Conservation (phyloP, 2,329 filamentous ascomycete genomes). For the Aspergillus sp. region DNA sequence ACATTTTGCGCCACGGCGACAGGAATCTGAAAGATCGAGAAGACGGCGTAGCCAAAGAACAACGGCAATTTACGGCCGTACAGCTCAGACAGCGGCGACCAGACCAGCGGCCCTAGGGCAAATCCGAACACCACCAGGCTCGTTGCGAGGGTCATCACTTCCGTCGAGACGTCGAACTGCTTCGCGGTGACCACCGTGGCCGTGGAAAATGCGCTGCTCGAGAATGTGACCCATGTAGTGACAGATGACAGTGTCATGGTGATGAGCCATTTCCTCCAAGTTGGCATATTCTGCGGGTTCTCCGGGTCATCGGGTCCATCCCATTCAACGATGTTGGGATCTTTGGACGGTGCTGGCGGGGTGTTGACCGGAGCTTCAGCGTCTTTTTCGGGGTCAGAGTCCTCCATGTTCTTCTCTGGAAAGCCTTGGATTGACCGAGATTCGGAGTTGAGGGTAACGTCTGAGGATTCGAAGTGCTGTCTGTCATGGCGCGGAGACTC, state of each 20-base stretch:
- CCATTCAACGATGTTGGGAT: constrained; percentile 33
- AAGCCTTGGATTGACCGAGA: constrained; percentile 7
- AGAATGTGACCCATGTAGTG: constrained; percentile 49
- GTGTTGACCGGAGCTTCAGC: constrained; percentile 7
- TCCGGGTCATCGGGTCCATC: constrained; percentile 33
- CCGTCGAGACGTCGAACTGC: constrained; percentile 43
- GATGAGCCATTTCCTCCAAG: constrained; percentile 41
- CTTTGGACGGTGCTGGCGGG: constrained; percentile 13
- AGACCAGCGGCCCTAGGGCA: constrained; percentile 53
- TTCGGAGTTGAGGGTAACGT: constrained; percentile 12
- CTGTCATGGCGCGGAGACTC: constrained; percentile 4
- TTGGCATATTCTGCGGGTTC: constrained; percentile 30
- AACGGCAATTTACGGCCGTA: constrained; percentile 52
- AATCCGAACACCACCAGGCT: constrained; percentile 50
- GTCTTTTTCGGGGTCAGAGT: constrained; percentile 10
- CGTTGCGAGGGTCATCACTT: constrained; percentile 43
- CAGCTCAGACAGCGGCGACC: constrained; percentile 47
- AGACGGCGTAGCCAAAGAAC: constrained; percentile 48
- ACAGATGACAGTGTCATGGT: constrained; percentile 28
- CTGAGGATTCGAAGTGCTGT: constrained; percentile 9
- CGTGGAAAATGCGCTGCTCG: constrained; percentile 47
- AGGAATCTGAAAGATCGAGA: constrained; percentile 56
- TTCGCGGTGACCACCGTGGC: constrained; percentile 40
- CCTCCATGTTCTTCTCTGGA: constrained; percentile 5
- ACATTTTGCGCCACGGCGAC: constrained; percentile 55